A percentile compares a stretch with the other conserved stretches of the same genome.
Conservation (phyloP, 2,329 filamentous ascomycete species). For the Alternaria infectoria region DNA sequence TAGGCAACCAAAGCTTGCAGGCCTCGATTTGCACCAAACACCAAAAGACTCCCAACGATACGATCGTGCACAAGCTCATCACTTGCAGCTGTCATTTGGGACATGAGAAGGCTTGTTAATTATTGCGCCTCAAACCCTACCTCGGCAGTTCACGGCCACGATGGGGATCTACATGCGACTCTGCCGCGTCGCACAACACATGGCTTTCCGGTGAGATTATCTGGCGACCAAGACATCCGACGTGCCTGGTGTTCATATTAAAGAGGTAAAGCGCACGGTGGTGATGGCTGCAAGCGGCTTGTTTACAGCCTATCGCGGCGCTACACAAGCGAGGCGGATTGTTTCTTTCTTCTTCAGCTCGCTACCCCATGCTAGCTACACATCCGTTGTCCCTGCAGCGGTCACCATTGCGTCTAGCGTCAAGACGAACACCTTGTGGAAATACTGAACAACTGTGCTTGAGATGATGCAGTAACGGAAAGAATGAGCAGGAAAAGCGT, state of each 20-base stretch:
- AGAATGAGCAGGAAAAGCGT: neutral
- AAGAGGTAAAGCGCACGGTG: neutral
- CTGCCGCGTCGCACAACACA: neutral
- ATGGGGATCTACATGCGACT: neutral
- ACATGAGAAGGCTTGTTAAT: neutral
- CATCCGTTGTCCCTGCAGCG: neutral
- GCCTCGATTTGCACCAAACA: neutral
- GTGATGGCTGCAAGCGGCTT: neutral
- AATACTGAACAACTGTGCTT: neutral
- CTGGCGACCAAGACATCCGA: neutral
- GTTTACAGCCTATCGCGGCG: conserved; percentile 1
- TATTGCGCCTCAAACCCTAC: neutral
- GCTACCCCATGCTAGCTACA: conserved; percentile 9
- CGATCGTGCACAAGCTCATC: neutral
- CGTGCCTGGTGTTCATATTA: conserved; percentile 3
- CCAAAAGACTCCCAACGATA: neutral
- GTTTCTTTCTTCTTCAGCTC: conserved; percentile 8
- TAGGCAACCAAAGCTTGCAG: neutral
- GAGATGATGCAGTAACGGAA: neutral
- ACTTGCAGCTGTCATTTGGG: neutral
- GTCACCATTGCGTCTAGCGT: neutral
- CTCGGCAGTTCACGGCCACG: neutral
- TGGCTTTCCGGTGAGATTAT: conserved; percentile 5
- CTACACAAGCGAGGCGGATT: neutral
- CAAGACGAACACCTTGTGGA: neutral